phyloP scores from a whole-genome alignment of 2,329 filamentous ascomycete genomes.

The Pseudopithomyces maydicus region DNA sequence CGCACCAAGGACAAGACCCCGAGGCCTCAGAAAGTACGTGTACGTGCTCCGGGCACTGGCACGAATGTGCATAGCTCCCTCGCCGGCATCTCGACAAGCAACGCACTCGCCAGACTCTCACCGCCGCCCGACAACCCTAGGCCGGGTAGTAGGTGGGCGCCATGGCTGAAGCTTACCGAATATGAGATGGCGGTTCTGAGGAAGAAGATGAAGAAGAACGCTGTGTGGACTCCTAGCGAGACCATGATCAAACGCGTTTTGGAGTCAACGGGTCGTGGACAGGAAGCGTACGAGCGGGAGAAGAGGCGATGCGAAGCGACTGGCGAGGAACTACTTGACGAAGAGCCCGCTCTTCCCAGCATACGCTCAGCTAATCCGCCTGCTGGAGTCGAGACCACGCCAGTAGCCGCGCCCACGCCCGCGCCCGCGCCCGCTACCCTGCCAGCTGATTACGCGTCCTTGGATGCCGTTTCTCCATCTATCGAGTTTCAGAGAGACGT shows the following conservation, averaged over 20 bases:
- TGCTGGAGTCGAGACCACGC: constrained; percentile 4
- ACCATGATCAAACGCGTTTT: constrained; percentile 85
- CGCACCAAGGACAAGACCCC: constrained; percentile 30
- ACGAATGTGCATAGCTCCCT: constrained; percentile 61
- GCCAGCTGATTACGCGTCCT: background rate
- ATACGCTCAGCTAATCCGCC: background rate
- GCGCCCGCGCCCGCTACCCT: background rate
- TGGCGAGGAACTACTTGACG: constrained; percentile 68
- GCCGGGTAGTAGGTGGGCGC: constrained; percentile 64
- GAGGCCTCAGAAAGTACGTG: constrained; percentile 50
- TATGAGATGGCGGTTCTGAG: constrained; percentile 73
- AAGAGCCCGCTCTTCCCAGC: constrained; percentile 41
- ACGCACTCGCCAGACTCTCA: constrained; percentile 62
- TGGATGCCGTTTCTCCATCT: background rate
- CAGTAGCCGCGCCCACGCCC: background rate
- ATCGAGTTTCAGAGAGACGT: constrained; percentile 20
- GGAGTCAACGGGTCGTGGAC: constrained; percentile 67
- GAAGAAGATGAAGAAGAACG: constrained; percentile 92
- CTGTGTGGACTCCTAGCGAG: constrained; percentile 81
- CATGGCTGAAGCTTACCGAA: constrained; percentile 69
- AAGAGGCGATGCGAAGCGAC: constrained; percentile 64
- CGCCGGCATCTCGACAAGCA: constrained; percentile 65
- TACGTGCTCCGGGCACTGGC: constrained; percentile 52
- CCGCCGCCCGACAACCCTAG: constrained; percentile 65
- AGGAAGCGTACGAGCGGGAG: constrained; percentile 56